phyloP scores from a whole-genome alignment of 345 rosid species.

The Acer saccharum region DNA sequence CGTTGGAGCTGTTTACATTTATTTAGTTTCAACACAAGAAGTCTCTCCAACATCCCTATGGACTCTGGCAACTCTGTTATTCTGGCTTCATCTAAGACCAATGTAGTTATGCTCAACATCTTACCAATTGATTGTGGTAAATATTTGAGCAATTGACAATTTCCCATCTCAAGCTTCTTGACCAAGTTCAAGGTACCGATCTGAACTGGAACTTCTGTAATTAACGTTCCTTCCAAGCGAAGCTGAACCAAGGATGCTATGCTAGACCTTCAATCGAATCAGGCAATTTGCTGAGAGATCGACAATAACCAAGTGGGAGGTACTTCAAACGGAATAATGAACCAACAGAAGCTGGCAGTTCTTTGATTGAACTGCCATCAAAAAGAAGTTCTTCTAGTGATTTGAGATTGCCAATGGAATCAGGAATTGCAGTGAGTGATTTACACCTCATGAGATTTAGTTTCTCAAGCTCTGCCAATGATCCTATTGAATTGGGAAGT shows the following conservation, averaged over 20 bases:
- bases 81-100: neutral
- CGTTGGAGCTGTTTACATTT: neutral
- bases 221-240: neutral
- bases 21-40: neutral
- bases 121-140: slow-evolving; percentile 10
- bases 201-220: neutral
- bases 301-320: neutral
- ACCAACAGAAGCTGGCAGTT: slow-evolving; percentile 6
- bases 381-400: slow-evolving; percentile 3
- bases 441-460: slow-evolving; percentile 22
- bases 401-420: slow-evolving; percentile 21
- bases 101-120: slow-evolving; percentile 9
- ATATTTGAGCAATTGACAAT: neutral
- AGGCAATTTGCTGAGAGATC: slow-evolving; percentile 3
- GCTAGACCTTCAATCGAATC: slow-evolving; percentile 4
- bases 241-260: neutral
- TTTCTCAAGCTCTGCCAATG: slow-evolving; percentile 12
- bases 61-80: slow-evolving; percentile 13
- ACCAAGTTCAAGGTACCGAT: neutral
- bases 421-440: slow-evolving; percentile 19
- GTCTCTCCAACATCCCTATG: slow-evolving; percentile 7
- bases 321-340: neutral
- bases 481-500: slow-evolving; percentile 16
- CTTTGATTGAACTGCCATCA: neutral
- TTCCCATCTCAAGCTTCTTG: slow-evolving; percentile 5